phyloP scores from a whole-genome alignment of 2,329 filamentous ascomycete species.

The Claviceps sp. region DNA sequence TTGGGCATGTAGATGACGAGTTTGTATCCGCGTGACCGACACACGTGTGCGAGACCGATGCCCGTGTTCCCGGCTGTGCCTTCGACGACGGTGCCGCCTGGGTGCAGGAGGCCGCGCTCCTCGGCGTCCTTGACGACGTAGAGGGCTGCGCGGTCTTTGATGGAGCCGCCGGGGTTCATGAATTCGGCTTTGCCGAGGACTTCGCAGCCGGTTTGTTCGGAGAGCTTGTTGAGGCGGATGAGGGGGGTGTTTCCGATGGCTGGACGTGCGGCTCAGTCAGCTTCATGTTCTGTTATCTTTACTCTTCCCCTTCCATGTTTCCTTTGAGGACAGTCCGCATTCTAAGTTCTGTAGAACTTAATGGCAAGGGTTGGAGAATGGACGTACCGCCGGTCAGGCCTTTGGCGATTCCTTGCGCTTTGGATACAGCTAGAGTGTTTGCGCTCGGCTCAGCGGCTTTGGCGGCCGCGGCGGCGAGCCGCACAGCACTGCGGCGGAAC shows the following conservation, averaged over 20 bases:
- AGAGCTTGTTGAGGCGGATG: constrained; percentile 78
- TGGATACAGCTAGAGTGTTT: constrained; percentile 60
- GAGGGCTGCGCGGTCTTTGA: constrained; percentile 92
- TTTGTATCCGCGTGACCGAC: constrained; percentile 79
- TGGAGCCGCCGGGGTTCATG: constrained; percentile 90
- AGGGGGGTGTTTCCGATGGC: constrained; percentile 96
- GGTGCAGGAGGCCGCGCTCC: constrained; percentile 64
- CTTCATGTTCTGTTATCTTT: neutral
- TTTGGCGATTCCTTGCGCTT: constrained; percentile 65
- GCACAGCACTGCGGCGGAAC: constrained; percentile 56
- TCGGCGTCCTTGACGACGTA: constrained; percentile 93
- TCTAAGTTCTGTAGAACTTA: neutral
- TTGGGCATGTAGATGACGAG: constrained; percentile 99
- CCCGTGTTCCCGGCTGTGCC: constrained; percentile 96
- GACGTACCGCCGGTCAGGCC: constrained; percentile 66
- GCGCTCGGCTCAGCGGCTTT: constrained; percentile 33
- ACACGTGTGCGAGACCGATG: constrained; percentile 94
- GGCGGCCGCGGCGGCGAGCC: constrained; percentile 46
- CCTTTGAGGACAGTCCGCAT: neutral
- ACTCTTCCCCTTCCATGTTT: neutral
- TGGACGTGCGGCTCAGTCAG: constrained; percentile 20
- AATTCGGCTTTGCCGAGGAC: constrained; percentile 96
- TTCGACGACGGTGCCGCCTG: constrained; percentile 90
- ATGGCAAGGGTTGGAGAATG: too few relatives aligned
- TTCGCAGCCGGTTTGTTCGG: constrained; percentile 82